Conservation (phyloP, 139 green algal genomes). For the Limnomonas spitsbergensis region DNA sequence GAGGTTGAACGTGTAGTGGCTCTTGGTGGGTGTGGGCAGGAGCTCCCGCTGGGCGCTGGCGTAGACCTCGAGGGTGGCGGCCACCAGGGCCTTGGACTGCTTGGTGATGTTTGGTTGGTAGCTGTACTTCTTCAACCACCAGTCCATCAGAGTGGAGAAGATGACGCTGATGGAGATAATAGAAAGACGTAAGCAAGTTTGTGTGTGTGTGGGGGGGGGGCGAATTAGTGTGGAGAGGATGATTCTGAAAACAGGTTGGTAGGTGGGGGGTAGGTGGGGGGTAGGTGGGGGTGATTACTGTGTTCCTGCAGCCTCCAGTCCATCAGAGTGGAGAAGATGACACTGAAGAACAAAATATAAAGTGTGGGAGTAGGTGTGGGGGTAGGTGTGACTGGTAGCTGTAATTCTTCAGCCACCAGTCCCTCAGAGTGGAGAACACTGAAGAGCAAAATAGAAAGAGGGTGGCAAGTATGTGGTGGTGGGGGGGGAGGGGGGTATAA, state of each 20-base stretch:
- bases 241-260: too few relatives aligned
- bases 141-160: conserved; percentile 62
- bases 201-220: too few relatives aligned
- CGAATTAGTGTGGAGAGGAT: neutral
- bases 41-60: conserved; percentile 59
- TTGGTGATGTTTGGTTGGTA: conserved; percentile 51
- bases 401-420: conserved; percentile 67
- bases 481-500: too few relatives aligned
- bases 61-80: conserved; percentile 65
- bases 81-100: conserved; percentile 44
- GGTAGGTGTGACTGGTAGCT: conserved; percentile 50
- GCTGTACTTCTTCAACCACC: conserved; percentile 61
- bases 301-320: conserved; percentile 66
- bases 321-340: conserved; percentile 64
- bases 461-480: too few relatives aligned
- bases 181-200: conserved; percentile 19
- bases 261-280: too few relatives aligned
- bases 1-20: conserved; percentile 80
- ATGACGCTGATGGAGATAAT: conserved; percentile 43
- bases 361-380: too few relatives aligned
- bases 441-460: conserved; percentile 21
- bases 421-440: conserved; percentile 55
- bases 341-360: conserved; percentile 25
- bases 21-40: conserved; percentile 67
- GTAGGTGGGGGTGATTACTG: conserved; percentile 48